Base-by-base conservation (phyloP, 2,329 filamentous ascomycete species). In the Fusarium illudens region DNA sequence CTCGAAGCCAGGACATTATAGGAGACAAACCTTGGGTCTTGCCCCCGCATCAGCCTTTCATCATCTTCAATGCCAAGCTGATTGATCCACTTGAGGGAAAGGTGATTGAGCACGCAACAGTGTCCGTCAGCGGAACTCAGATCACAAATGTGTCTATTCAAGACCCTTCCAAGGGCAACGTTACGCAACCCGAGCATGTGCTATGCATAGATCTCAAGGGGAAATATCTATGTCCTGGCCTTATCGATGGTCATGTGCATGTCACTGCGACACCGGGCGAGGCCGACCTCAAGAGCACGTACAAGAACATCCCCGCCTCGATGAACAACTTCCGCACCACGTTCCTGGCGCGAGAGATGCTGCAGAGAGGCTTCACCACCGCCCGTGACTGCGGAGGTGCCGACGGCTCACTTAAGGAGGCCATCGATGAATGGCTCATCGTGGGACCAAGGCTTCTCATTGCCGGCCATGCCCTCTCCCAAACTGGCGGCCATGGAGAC, bases 301-400 rank as follows among this genome's bases (percentile, higher is more conserved):
- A 71, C 6, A 67, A 72, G 20, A 63, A 64, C 50, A 64, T 79
- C 19, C 79, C 81, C 20, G 71, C 75, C 2, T 69, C 73, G 1
- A 79, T 79, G 2, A 80, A 79, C 0, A 73, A 80, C 4, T 76
- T 84, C 13, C 78, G 84, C 3, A 82, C 85, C 68, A 79, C 85
- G 0, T 86, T 80, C 59, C 77, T 84, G 7, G 80, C 78, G 60
- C 63, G 74, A 10, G 79, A 85, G 59, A 88, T 87, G 77, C 80
- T 89, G 0, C 74, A 77, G 37, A 81, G 86, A 17, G 87, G 87
- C 2, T 89, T 89, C 76, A 89, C 87, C 2, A 84, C 80, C 2
- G 80, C 86, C 3, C 81, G 87, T 4, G 87, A 90, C 71, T 86
- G 84, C 32, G 87, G 86, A 1, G 87, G 87, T 4, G 86, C 87